A percentile compares a stretch with the other conserved stretches of the same genome.
Conservation (phyloP, 2,329 filamentous ascomycete species). For the Ophiostoma sp. region DNA sequence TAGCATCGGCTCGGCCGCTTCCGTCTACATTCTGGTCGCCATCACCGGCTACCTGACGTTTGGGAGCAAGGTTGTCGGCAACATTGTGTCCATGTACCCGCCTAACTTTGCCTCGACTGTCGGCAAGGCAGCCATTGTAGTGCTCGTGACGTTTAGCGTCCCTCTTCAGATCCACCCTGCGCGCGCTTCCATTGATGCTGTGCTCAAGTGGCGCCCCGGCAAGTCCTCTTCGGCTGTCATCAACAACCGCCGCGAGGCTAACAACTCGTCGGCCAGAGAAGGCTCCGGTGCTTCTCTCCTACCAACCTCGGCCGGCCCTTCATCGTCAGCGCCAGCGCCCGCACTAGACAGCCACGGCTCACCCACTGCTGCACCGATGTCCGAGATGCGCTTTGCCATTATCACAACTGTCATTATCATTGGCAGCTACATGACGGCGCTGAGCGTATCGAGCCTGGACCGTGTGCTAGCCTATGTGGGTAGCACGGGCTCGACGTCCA, state of each 20-base stretch:
- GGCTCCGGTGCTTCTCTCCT: constrained; percentile 42
- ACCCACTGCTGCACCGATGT: constrained; percentile 57
- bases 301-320: constrained; percentile 31
- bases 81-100: constrained; percentile 88
- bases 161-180: constrained; percentile 94
- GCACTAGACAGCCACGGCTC: constrained; percentile 46
- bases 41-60: constrained; percentile 96
- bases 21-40: constrained; percentile 82
- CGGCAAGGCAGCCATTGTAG: constrained; percentile 88
- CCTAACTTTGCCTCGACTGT: constrained; percentile 80
- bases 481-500: constrained; percentile 87
- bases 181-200: constrained; percentile 87
- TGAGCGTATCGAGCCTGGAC: constrained; percentile 85
- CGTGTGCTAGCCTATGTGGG: constrained; percentile 93
- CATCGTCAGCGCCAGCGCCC: constrained; percentile 26
- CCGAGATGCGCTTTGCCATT: constrained; percentile 79
- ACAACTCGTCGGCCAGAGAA: constrained; percentile 36
- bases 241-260: constrained; percentile 13
- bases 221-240: constrained; percentile 8
- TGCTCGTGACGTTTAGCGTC: constrained; percentile 94
- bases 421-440: constrained; percentile 77
- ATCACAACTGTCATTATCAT: constrained; percentile 84
- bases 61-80: constrained; percentile 80
- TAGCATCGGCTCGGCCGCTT: constrained; percentile 83
- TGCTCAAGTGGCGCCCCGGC: constrained; percentile 82